Evolutionary conservation across 352 stramenopile genomes (phyloP).

Genomic region (Globisporangium perplexum): DNA sequence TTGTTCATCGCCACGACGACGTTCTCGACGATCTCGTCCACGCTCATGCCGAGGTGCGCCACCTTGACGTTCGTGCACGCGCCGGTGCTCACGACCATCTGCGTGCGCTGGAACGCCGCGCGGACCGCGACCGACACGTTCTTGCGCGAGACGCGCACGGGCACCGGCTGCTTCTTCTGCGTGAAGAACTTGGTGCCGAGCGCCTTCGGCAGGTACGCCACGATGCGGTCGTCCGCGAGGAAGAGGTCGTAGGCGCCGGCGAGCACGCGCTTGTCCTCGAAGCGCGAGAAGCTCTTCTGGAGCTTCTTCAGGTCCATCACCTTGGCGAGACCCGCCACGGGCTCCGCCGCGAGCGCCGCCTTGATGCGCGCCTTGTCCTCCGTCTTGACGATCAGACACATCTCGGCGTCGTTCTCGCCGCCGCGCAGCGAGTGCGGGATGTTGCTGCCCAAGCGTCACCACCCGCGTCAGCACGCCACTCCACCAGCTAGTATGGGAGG

Average conservation of each 20-base stretch:
- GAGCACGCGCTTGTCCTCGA: constrained; percentile 70
- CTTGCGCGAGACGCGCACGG: constrained; percentile 72
- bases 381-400: constrained; percentile 82
- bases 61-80: constrained; percentile 89
- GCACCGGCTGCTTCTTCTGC: constrained; percentile 76
- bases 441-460: constrained; percentile 21
- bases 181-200: constrained; percentile 69
- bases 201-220: constrained; percentile 63
- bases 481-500: no score
- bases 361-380: constrained; percentile 84
- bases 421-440: constrained; percentile 52
- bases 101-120: constrained; percentile 56
- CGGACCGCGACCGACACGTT: constrained; percentile 42
- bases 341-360: constrained; percentile 47
- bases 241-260: constrained; percentile 72
- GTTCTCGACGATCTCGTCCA: constrained; percentile 71
- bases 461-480: neutral
- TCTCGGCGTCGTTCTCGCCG: constrained; percentile 46
- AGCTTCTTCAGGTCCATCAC: constrained; percentile 82
- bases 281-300: constrained; percentile 70
- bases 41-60: constrained; percentile 52
- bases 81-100: constrained; percentile 79
- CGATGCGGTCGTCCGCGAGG: constrained; percentile 68
- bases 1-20: constrained; percentile 70
- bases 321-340: constrained; percentile 55